Evolutionary conservation across 805 yeast species (phyloP), one percentile per base, ranked within the genome.

Genomic region (Suhomyces sp.): DNA sequence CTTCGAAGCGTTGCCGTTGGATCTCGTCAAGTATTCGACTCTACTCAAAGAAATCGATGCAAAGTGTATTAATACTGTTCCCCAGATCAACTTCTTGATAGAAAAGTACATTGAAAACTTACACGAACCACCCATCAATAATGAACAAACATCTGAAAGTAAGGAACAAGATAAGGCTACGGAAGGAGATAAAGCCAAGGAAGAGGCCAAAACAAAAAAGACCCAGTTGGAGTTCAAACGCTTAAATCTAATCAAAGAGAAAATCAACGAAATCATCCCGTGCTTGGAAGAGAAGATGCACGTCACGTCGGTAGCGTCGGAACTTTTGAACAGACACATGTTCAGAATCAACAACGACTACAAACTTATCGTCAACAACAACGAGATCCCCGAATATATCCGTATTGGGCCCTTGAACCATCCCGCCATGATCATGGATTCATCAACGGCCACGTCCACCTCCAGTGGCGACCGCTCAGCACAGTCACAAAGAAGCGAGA

Each of bases 221-320:
- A 22, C 44, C 4, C 42, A 33, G 7, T 2, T 22, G 15, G 63
- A 78, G 53, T 68, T 70, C 50, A 54, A 65, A 19, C 63, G 76
- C 6, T 65, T 80, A 55, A 59, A 66, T 26, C 60, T 66, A 24
- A 78, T 82, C 53, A 69, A 78, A 51, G 75, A 76, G 27, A 71
- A 77, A 52, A 73, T 82, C 57, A 77, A 74, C 57, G 96, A 89
- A 53, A 77, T 93, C 52, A 84, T 93, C 75, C 97, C 98, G 0
- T 89, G 97, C 56, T 71, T 93, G 51, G 98, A 93, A 66, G 97
- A 94, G 67, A 94, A 94, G 70, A 90, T 94, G 96, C 97, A 93
- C 68, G 97, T 94, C 42, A 93, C 97, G 4, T 86, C 93, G 1
- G 86, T 90, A 40, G 97, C 97, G 22, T 80, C 89, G 29, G 97